phyloP scores from a whole-genome alignment of 2,329 filamentous ascomycete species.

The Diaporthe vaccinii region DNA sequence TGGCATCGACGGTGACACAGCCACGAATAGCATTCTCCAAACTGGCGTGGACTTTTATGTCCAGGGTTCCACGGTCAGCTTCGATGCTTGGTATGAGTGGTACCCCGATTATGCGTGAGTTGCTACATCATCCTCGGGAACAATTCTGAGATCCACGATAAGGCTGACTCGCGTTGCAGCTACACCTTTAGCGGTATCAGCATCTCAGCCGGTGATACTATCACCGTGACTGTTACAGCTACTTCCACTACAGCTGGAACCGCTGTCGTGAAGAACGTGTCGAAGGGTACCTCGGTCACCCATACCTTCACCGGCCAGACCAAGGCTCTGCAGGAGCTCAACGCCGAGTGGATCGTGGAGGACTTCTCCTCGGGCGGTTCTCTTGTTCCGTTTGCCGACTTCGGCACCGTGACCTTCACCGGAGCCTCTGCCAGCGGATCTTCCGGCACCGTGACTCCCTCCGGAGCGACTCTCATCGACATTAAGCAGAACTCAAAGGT shows the following conservation, averaged over 20 bases:
- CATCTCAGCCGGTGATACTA: conserved; percentile 44
- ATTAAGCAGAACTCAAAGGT: conserved; percentile 75
- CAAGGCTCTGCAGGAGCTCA: conserved; percentile 64
- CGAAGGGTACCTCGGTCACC: conserved; percentile 62
- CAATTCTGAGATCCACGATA: neutral
- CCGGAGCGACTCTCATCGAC: conserved; percentile 74
- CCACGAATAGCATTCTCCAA: conserved; percentile 65
- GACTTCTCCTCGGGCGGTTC: conserved; percentile 57
- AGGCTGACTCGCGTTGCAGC: conserved; percentile 9
- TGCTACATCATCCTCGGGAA: neutral
- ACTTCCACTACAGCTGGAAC: conserved; percentile 58
- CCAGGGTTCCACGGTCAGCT: conserved; percentile 55
- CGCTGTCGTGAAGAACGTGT: conserved; percentile 61
- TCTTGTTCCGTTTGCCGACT: conserved; percentile 61
- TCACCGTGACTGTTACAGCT: conserved; percentile 51
- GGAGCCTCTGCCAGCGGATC: conserved; percentile 51
- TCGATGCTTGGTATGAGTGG: conserved; percentile 74
- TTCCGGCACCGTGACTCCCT: conserved; percentile 48
- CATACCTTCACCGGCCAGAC: conserved; percentile 63
- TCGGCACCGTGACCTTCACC: conserved; percentile 61
- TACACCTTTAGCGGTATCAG: conserved; percentile 44
- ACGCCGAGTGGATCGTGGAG: conserved; percentile 76
- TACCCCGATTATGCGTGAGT: conserved; percentile 64
- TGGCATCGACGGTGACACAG: conserved; percentile 72
- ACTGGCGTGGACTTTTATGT: conserved; percentile 69